A percentile compares a stretch with the other conserved stretches of the same genome.
Conservation (phyloP, 2,329 filamentous ascomycete species). For the Penicillium hordei region DNA sequence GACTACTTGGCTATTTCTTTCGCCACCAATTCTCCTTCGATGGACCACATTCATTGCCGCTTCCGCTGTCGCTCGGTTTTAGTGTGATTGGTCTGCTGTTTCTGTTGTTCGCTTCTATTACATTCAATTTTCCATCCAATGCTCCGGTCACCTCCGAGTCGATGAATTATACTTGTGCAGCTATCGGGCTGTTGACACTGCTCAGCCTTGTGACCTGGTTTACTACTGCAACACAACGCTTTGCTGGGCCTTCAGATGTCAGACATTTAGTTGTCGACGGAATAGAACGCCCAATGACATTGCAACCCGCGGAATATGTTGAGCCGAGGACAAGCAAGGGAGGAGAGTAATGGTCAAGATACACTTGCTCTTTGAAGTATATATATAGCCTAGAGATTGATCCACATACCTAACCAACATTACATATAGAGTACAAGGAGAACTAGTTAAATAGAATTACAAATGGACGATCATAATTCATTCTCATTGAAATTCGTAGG, state of each 20-base stretch:
- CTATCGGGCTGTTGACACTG: conserved; percentile 8
- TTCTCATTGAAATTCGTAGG: conserved; percentile 27
- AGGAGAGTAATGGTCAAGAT: no score
- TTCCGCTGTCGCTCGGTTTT: conserved; percentile 5
- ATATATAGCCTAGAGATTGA: not conserved
- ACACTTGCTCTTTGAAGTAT: no score
- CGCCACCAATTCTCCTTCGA: not conserved
- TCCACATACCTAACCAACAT: not conserved
- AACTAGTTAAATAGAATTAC: not conserved
- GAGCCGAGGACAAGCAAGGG: not conserved
- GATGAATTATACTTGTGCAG: conserved; percentile 15
- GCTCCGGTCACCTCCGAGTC: conserved; percentile 4
- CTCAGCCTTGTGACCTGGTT: conserved; percentile 12
- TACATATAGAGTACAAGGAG: not conserved
- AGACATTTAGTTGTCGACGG: not conserved
- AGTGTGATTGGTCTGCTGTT: conserved; percentile 8
- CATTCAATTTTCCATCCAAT: conserved; percentile 13
- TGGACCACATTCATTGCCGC: conserved; percentile 6
- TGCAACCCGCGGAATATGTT: not conserved
- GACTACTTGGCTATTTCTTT: conserved; percentile 13
- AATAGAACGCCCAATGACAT: not conserved
- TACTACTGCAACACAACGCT: conserved; percentile 5
- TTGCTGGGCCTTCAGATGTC: conserved; percentile 9
- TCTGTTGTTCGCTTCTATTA: conserved; percentile 9
- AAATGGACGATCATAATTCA: conserved; percentile 23